Conservation (phyloP, 192 early-diverging fungal genomes). For the Ramicandelaber brevisporus region DNA sequence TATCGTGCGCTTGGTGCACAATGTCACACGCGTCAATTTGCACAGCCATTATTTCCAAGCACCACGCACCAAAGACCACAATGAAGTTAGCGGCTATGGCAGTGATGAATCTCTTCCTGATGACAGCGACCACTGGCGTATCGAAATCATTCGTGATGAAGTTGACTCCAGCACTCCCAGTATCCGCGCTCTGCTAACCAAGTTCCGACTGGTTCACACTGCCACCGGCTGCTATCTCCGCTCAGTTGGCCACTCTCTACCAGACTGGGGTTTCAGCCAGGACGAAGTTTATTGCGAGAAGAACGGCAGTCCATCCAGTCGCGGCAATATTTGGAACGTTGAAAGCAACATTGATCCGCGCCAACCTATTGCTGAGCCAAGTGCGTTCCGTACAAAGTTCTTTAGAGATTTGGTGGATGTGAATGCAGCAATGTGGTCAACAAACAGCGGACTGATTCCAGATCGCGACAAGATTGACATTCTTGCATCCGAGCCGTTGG, state of each 20-base stretch:
- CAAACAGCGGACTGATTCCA: conserved; percentile 83
- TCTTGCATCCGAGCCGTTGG: conserved; percentile 48
- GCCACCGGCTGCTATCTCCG: conserved; percentile 48
- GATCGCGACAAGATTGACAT: conserved; percentile 77
- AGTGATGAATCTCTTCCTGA: conserved; percentile 33
- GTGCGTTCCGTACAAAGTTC: conserved; percentile 45
- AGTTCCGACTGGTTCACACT: conserved; percentile 53
- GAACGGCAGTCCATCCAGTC: too few species aligned
- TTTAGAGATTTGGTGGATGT: conserved; percentile 64
- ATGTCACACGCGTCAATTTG: conserved; percentile 39
- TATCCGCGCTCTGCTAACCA: conserved; percentile 51
- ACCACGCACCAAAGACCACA: conserved; percentile 40
- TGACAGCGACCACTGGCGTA: conserved; percentile 70
- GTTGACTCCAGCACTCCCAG: conserved; percentile 8
- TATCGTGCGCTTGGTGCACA: conserved; percentile 56
- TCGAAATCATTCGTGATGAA: conserved; percentile 65
- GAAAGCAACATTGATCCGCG: conserved; percentile 60
- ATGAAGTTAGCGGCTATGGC: conserved; percentile 85
- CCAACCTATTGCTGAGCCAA: conserved; percentile 37
- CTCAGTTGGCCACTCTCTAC: conserved; percentile 45
- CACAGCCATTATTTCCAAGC: conserved; percentile 64
- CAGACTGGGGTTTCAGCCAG: conserved; percentile 94
- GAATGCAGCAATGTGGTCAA: conserved; percentile 87
- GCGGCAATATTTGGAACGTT: conserved; percentile 70
- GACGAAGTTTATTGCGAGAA: conserved; percentile 75